phyloP scores from a whole-genome alignment of 2,329 filamentous ascomycete species.

The Emmonsia crescens region DNA sequence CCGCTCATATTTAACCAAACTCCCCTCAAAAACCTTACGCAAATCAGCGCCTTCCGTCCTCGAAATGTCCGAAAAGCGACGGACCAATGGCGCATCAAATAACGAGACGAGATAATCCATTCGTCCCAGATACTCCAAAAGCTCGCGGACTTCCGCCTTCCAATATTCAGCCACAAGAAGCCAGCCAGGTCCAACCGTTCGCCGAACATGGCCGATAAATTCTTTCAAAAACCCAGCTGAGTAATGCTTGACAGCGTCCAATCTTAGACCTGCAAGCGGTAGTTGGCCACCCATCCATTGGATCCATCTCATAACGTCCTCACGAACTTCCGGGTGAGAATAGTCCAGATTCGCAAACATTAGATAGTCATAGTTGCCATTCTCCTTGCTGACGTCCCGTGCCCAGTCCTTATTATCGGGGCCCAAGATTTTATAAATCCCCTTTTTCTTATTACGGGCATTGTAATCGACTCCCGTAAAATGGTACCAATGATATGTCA shows the following conservation, averaged over 20 bases:
- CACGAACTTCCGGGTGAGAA: constrained; percentile 49
- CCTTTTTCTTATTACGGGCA: constrained; percentile 44
- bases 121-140: constrained; percentile 47
- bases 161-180: constrained; percentile 63
- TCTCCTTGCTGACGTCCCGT: constrained; percentile 48
- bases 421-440: constrained; percentile 55
- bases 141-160: constrained; percentile 46
- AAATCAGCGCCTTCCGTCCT: constrained; percentile 49
- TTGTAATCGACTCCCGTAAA: constrained; percentile 61
- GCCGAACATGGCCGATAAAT: constrained; percentile 51
- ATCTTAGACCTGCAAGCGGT: constrained; percentile 53
- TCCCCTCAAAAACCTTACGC: constrained; percentile 51
- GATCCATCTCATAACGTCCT: constrained; percentile 57
- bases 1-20: constrained; percentile 45
- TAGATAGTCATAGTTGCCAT: constrained; percentile 58
- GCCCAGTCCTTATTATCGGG: constrained; percentile 54
- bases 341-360: constrained; percentile 66
- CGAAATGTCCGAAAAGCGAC: constrained; percentile 54
- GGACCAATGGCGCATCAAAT: constrained; percentile 59
- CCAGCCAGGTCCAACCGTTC: constrained; percentile 41
- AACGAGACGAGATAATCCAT: constrained; percentile 50
- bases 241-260: constrained; percentile 66
- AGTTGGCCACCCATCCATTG: constrained; percentile 54
- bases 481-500: constrained; percentile 57
- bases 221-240: constrained; percentile 54